These are phyloP conservation scores for Candida boleticola DNA, from an alignment of 805 yeast genomes.

Conservation along the genomic window DNA sequence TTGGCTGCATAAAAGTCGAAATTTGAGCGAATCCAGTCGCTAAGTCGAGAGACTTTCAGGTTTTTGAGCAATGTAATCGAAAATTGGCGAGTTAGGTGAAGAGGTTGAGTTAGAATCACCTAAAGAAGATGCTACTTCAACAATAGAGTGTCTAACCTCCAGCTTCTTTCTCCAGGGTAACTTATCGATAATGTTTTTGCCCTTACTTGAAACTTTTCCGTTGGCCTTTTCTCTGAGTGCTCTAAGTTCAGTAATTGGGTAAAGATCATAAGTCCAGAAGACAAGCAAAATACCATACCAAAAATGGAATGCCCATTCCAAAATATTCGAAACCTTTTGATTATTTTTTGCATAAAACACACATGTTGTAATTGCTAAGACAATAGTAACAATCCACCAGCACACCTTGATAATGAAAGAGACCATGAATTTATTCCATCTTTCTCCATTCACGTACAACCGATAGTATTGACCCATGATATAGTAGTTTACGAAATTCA, in stretches of 20 bases:
- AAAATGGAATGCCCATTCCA: conserved; percentile 28
- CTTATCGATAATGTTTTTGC: not conserved
- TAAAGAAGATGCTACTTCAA: not conserved
- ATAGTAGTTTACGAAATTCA: conserved; percentile 26
- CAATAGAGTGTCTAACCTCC: not conserved
- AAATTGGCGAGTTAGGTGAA: not conserved
- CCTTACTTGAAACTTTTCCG: not conserved
- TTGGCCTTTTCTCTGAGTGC: conserved; percentile 9
- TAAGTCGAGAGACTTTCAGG: too few species aligned
- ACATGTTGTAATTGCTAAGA: conserved; percentile 18
- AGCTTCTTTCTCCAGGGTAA: not conserved
- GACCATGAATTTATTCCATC: conserved; percentile 27
- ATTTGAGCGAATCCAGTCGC: too few species aligned
- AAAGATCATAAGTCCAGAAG: conserved; percentile 28
- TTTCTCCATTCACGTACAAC: conserved; percentile 27
- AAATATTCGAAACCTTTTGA: conserved; percentile 15
- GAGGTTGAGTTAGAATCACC: not conserved
- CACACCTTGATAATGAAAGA: conserved; percentile 21
- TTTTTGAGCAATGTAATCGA: not conserved
- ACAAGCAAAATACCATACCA: conserved; percentile 26
- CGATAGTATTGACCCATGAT: conserved; percentile 28
- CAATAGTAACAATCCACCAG: conserved; percentile 22
- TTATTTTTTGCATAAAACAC: conserved; percentile 19
- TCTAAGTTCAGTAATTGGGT: conserved; percentile 24
- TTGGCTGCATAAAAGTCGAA: too few species aligned